Evolutionary conservation across 495 filamentous ascomycete genomes (phyloP).

Genomic region (Ramalina peruviana): DNA sequence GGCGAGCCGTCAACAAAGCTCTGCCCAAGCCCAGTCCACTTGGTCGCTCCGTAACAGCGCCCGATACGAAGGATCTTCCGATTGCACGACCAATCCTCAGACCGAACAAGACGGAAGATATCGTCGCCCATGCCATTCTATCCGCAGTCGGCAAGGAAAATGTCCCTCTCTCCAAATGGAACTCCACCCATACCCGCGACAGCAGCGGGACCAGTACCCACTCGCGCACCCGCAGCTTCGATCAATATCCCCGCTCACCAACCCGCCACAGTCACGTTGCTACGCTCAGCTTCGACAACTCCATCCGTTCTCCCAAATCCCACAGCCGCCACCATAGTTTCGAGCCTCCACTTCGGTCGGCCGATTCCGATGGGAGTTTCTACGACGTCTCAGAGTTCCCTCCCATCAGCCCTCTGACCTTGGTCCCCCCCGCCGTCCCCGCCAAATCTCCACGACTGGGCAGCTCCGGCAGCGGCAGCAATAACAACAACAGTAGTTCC

Average conservation of each 20-base stretch:
- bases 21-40: constrained; percentile 33
- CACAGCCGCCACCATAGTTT: constrained; percentile 4
- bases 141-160: not conserved
- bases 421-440: not conserved
- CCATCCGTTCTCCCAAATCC: not conserved
- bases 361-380: not conserved
- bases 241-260: not conserved
- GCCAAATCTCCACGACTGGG: constrained; percentile 5
- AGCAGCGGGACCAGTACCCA: not conserved
- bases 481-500: not conserved
- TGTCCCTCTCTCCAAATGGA: constrained; percentile 3
- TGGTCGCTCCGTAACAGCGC: constrained; percentile 45
- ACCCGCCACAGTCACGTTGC: constrained; percentile 4
- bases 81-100: not conserved
- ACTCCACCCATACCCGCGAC: not conserved
- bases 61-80: constrained; percentile 33
- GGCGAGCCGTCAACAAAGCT: constrained; percentile 23
- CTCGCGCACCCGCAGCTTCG: not conserved
- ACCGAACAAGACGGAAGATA: constrained; percentile 2
- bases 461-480: not conserved
- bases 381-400: not conserved
- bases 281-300: constrained; percentile 4
- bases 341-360: not conserved
- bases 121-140: not conserved
- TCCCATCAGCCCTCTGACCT: not conserved